These are phyloP conservation scores for Candida argentea DNA, from an alignment of 805 yeast species.

Conservation along the genomic window DNA sequence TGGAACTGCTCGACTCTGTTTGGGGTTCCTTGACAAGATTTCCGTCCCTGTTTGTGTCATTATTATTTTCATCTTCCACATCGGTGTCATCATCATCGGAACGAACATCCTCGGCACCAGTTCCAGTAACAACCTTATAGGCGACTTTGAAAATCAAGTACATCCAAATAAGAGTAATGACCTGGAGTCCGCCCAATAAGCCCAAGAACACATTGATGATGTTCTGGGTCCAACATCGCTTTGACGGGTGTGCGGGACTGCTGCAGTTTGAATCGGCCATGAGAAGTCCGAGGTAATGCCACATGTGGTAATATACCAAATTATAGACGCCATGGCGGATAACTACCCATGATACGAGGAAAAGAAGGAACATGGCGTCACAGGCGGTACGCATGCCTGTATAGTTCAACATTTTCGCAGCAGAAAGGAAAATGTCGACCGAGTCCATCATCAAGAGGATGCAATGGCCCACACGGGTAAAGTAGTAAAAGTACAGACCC, in stretches of 20 bases:
- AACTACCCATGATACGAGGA: slow-evolving; percentile 58
- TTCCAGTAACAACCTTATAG: slow-evolving; percentile 57
- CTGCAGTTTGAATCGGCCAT: slow-evolving; percentile 23
- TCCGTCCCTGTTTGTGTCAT: neutral
- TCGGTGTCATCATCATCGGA: slow-evolving; percentile 65
- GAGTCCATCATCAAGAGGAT: slow-evolving; percentile 75
- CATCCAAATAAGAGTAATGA: slow-evolving; percentile 64
- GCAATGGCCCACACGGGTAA: slow-evolving; percentile 68
- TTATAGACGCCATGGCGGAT: slow-evolving; percentile 69
- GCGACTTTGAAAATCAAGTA: slow-evolving; percentile 64
- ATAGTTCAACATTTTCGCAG: slow-evolving; percentile 72
- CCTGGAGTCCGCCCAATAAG: slow-evolving; percentile 57
- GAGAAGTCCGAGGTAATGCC: slow-evolving; percentile 27
- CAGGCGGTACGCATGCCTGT: slow-evolving; percentile 50
- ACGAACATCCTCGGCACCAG: slow-evolving; percentile 77
- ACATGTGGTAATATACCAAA: slow-evolving; percentile 53
- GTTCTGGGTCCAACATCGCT: slow-evolving; percentile 41
- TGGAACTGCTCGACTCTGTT: slow-evolving; percentile 1
- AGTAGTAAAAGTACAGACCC: slow-evolving; percentile 68
- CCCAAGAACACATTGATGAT: slow-evolving; percentile 39
- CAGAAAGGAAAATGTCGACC: slow-evolving; percentile 61
- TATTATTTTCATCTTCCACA: slow-evolving; percentile 10
- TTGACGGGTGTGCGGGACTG: slow-evolving; percentile 17
- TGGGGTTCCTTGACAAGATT: neutral
- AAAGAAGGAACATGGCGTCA: slow-evolving; percentile 59